These are phyloP conservation scores for Penicillium sp. DNA, from an alignment of 2,329 filamentous ascomycete genomes.

Conservation along the genomic window DNA sequence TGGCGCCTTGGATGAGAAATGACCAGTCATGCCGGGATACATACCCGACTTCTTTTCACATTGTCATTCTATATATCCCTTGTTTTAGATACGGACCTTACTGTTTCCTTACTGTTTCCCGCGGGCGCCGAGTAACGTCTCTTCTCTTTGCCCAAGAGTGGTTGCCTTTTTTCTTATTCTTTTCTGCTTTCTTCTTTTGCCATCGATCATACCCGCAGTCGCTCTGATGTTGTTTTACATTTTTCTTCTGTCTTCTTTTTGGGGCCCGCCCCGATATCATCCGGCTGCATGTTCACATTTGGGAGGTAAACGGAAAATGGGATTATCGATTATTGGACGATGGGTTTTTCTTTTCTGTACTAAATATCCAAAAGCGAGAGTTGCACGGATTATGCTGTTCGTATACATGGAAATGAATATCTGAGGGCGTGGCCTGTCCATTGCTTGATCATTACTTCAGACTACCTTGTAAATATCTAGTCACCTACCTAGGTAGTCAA, in stretches of 20 bases:
- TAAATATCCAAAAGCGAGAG: slow-evolving; percentile 17
- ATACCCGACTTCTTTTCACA: slow-evolving; percentile 14
- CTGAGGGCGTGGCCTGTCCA: not conserved
- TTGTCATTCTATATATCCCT: slow-evolving; percentile 19
- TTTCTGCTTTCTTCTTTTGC: slow-evolving; percentile 9
- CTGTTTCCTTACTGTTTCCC: slow-evolving; percentile 3
- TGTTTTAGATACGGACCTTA: slow-evolving; percentile 17
- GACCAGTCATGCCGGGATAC: slow-evolving; percentile 21
- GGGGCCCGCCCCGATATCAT: slow-evolving; percentile 5
- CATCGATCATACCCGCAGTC: slow-evolving; percentile 22
- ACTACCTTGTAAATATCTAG: not conserved
- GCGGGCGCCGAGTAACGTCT: slow-evolving; percentile 1
- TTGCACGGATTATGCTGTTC: not conserved
- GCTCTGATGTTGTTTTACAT: slow-evolving; percentile 5
- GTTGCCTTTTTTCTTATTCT: slow-evolving; percentile 8
- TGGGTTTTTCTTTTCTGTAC: slow-evolving; percentile 6
- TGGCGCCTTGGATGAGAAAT: slow-evolving; percentile 22
- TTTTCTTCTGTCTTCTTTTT: slow-evolving; percentile 1
- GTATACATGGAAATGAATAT: not conserved
- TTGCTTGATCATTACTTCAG: not conserved
- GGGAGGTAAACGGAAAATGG: slow-evolving; percentile 10
- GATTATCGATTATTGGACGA: slow-evolving; percentile 4
- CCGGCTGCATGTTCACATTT: slow-evolving; percentile 16
- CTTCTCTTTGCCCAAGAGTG: slow-evolving; percentile 17
- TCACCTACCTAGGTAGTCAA: too few relatives aligned